Percentiles rank a stretch among this genome's conserved stretches.
phyloP scores from a whole-genome alignment of 1,284 basidiomycete genomes.

The Bondarzewia mesenterica region DNA sequence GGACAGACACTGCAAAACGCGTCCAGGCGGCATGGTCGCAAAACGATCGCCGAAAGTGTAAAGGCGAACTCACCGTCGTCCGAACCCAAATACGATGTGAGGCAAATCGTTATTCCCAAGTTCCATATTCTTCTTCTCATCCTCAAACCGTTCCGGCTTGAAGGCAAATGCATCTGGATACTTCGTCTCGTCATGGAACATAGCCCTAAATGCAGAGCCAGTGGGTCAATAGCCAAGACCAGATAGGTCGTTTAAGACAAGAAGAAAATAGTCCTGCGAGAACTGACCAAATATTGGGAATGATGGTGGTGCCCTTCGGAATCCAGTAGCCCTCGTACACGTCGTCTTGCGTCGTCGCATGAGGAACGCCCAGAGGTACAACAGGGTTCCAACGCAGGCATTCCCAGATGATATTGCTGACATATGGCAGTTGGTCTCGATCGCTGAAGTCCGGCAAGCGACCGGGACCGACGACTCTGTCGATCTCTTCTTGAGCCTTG shows the following conservation, averaged over 20 bases:
- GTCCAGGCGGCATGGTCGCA: too few relatives aligned
- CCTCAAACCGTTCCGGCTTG: slow-evolving; percentile 12
- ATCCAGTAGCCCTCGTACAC: slow-evolving; percentile 35
- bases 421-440: background rate
- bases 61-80: slow-evolving; percentile 25
- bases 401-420: slow-evolving; percentile 9
- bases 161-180: slow-evolving; percentile 6
- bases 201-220: background rate
- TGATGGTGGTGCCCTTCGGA: slow-evolving; percentile 30
- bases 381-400: slow-evolving; percentile 13
- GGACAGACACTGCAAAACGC: slow-evolving; percentile 32
- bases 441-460: slow-evolving; percentile 3
- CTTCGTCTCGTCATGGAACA: background rate
- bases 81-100: slow-evolving; percentile 24
- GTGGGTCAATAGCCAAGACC: background rate
- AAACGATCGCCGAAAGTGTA: background rate
- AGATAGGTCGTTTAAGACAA: background rate
- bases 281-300: slow-evolving; percentile 34
- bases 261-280: slow-evolving; percentile 13
- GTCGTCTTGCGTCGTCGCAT: slow-evolving; percentile 24
- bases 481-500: background rate
- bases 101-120: slow-evolving; percentile 21
- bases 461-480: background rate
- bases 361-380: slow-evolving; percentile 7
- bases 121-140: slow-evolving; percentile 16